Conservation (phyloP, 2,329 filamentous ascomycete species). For the Sporothrix inflata region DNA sequence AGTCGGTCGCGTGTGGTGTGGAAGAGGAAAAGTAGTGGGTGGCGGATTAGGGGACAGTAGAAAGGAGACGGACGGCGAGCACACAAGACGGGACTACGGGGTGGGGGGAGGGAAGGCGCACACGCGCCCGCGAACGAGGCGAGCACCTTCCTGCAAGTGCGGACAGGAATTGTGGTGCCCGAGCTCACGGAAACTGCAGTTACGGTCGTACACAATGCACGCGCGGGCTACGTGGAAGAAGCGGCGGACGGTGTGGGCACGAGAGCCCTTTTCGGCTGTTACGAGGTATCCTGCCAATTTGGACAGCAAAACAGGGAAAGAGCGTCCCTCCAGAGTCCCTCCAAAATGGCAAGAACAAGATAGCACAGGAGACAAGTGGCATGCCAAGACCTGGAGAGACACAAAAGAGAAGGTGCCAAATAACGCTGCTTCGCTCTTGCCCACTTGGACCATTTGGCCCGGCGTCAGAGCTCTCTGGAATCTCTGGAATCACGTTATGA, state of each 20-base stretch:
- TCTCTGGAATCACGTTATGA: slow-evolving; percentile 9
- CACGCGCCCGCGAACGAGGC: background rate
- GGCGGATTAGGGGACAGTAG: background rate
- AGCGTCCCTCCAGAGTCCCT: background rate
- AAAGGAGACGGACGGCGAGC: background rate
- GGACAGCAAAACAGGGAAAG: background rate
- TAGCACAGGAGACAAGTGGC: background rate
- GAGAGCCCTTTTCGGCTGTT: background rate
- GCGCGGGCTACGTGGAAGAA: background rate
- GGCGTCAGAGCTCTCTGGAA: background rate
- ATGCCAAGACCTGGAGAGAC: slow-evolving; percentile 8
- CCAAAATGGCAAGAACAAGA: background rate
- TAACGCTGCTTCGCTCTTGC: background rate
- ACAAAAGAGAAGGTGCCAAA: slow-evolving; percentile 23
- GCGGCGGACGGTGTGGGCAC: background rate
- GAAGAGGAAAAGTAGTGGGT: slow-evolving; percentile 7
- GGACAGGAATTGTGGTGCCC: background rate
- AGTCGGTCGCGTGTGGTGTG: slow-evolving; percentile 17
- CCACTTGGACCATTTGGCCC: slow-evolving; percentile 3
- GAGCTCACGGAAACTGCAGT: background rate
- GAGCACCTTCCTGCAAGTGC: slow-evolving; percentile 3
- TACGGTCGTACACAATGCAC: background rate
- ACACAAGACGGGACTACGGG: background rate
- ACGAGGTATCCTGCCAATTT: slow-evolving; percentile 14
- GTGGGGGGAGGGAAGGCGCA: background rate